Evolutionary conservation across 1,284 basidiomycete genomes (phyloP).

Genomic region (Apiotrichum laibachii): DNA sequence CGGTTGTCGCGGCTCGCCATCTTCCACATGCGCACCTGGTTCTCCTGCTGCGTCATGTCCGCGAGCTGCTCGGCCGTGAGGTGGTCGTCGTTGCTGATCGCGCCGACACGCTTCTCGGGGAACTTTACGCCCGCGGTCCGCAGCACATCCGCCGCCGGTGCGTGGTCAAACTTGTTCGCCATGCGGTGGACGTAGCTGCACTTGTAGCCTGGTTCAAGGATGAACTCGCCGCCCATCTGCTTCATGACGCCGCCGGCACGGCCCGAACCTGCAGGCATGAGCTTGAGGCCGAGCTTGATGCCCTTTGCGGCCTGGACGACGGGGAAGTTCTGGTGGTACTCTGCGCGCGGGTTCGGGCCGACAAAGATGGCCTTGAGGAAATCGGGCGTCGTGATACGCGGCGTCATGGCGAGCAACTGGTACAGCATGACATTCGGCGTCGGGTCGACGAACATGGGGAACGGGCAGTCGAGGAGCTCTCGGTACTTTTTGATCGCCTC

Average conservation of each 20-base stretch:
- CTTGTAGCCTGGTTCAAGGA: slow-evolving; percentile 32
- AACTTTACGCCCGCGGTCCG: not conserved
- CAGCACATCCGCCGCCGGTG: not conserved
- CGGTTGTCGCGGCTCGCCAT: too few relatives aligned
- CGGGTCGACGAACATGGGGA: slow-evolving; percentile 46
- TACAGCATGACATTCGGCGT: not conserved
- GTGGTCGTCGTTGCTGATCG: too few relatives aligned
- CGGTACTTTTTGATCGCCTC: slow-evolving; percentile 48
- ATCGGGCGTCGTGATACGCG: not conserved
- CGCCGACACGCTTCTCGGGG: not conserved
- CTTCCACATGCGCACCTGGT: too few relatives aligned
- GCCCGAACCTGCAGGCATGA: too few relatives aligned
- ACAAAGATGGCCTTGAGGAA: not conserved
- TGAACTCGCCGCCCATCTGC: slow-evolving; percentile 50
- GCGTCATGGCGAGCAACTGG: not conserved
- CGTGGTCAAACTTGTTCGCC: slow-evolving; percentile 29
- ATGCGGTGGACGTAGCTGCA: slow-evolving; percentile 49
- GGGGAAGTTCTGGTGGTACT: not conserved
- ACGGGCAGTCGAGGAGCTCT: slow-evolving; percentile 45
- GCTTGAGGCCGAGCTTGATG: not conserved
- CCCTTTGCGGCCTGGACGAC: not conserved
- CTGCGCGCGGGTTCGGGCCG: too few relatives aligned
- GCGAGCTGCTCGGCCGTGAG: too few relatives aligned
- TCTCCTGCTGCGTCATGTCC: too few relatives aligned
- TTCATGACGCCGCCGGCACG: slow-evolving; percentile 13